A percentile compares a stretch with the other conserved stretches of the same genome.
Conservation (phyloP, 2,329 filamentous ascomycete genomes). For the Eurotiales sp. region DNA sequence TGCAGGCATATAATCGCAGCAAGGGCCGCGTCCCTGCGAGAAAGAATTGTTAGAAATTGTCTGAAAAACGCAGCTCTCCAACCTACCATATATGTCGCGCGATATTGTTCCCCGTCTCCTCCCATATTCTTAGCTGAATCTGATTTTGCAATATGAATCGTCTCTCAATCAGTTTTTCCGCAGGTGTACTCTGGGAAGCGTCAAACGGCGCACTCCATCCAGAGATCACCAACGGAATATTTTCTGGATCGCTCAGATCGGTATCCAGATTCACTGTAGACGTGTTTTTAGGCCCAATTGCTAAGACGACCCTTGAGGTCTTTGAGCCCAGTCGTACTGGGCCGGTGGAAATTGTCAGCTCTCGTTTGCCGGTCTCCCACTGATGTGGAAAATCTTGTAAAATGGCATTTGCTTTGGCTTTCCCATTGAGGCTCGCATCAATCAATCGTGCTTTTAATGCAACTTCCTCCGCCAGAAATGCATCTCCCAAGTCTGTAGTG, state of each 20-base stretch:
- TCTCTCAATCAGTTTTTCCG: constrained; percentile 54
- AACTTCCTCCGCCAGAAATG: constrained; percentile 50
- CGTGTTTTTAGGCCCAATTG: constrained; percentile 19
- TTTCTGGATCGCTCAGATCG: constrained; percentile 20
- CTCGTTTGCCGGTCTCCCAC: constrained; percentile 34
- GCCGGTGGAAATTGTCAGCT: constrained; percentile 30
- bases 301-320: constrained; percentile 24
- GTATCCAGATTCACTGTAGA: constrained; percentile 15
- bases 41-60: too few relatives aligned
- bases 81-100: constrained; percentile 66
- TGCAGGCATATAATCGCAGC: constrained; percentile 54
- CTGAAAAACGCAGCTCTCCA: too few relatives aligned
- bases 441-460: constrained; percentile 27
- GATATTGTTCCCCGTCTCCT: constrained; percentile 70
- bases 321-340: constrained; percentile 24
- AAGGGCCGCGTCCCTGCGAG: constrained; percentile 55
- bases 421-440: constrained; percentile 15
- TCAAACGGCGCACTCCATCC: constrained; percentile 52
- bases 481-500: constrained; percentile 66
- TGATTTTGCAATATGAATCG: constrained; percentile 45
- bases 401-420: constrained; percentile 15
- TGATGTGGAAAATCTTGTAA: constrained; percentile 23
- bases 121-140: constrained; percentile 53
- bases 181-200: constrained; percentile 37
- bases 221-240: constrained; percentile 50